Conservation (phyloP, 73 alveolate genomes). For the Paramecium tetraurelia region DNA sequence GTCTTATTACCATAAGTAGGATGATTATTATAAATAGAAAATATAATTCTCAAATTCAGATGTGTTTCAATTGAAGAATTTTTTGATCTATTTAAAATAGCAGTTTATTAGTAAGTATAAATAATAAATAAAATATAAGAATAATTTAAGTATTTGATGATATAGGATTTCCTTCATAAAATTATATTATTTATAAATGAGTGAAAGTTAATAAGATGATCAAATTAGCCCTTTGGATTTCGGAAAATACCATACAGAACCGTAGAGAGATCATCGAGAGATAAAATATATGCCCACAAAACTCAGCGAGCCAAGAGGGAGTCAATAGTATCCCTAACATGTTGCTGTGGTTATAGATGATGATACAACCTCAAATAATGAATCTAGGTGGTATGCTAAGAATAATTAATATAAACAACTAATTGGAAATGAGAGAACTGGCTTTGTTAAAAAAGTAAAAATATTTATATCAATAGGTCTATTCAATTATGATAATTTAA, state of each 20-base stretch:
- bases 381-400: constrained; percentile 46
- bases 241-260: background rate
- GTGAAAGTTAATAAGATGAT: background rate
- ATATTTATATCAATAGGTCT: background rate
- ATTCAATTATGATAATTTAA: constrained; percentile 17
- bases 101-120: background rate
- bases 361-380: background rate
- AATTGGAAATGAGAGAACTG: constrained; percentile 8
- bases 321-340: background rate
- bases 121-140: background rate
- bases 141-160: background rate
- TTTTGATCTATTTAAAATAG: background rate
- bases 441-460: constrained; percentile 22
- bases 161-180: background rate
- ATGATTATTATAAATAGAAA: too few relatives aligned
- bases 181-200: background rate
- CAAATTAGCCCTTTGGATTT: constrained; percentile 7
- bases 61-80: background rate
- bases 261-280: background rate
- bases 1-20: too few relatives aligned
- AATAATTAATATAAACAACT: background rate
- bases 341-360: background rate
- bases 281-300: background rate
- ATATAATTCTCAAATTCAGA: background rate
- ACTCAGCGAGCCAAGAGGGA: constrained; percentile 15